Conservation (phyloP, 1,284 basidiomycete genomes). For the Pyrrhoderma noxium region DNA sequence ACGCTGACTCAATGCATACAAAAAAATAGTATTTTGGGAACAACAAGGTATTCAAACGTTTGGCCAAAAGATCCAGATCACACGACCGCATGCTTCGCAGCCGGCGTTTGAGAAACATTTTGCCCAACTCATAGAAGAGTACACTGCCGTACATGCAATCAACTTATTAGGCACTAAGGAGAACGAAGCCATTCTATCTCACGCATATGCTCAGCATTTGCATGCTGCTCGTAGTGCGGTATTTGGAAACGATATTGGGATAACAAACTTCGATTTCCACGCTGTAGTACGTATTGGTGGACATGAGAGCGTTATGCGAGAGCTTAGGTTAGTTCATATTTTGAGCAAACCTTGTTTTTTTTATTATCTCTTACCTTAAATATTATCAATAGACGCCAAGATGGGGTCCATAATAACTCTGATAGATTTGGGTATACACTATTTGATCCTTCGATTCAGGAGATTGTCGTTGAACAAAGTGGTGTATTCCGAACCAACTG, state of each 20-base stretch:
- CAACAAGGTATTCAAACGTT: constrained; percentile 91
- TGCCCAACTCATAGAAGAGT: constrained; percentile 76
- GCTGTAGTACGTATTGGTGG: constrained; percentile 75
- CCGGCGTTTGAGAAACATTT: constrained; percentile 96
- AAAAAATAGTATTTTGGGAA: constrained; percentile 98
- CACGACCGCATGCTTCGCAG: constrained; percentile 91
- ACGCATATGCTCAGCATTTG: constrained; percentile 77
- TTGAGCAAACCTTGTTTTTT: constrained; percentile 6
- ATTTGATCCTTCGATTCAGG: constrained; percentile 57
- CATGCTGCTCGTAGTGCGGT: constrained; percentile 45
- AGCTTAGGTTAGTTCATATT: constrained; percentile 49
- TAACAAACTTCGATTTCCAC: constrained; percentile 96
- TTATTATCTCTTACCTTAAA: constrained; percentile 2
- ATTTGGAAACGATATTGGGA: constrained; percentile 52
- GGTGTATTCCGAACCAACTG: constrained; percentile 95
- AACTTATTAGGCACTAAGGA: constrained; percentile 88
- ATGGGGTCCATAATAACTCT: constrained; percentile 55
- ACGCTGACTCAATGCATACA: constrained; percentile 1
- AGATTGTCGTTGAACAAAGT: constrained; percentile 74
- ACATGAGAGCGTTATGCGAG: constrained; percentile 78
- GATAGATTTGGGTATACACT: constrained; percentile 85
- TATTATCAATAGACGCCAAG: constrained; percentile 40
- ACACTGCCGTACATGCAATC: constrained; percentile 74
- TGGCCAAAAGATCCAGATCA: constrained; percentile 87
- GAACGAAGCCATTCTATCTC: constrained; percentile 81